phyloP scores from a whole-genome alignment of 2,329 filamentous ascomycete genomes.

The Cladophialophora exuberans region DNA sequence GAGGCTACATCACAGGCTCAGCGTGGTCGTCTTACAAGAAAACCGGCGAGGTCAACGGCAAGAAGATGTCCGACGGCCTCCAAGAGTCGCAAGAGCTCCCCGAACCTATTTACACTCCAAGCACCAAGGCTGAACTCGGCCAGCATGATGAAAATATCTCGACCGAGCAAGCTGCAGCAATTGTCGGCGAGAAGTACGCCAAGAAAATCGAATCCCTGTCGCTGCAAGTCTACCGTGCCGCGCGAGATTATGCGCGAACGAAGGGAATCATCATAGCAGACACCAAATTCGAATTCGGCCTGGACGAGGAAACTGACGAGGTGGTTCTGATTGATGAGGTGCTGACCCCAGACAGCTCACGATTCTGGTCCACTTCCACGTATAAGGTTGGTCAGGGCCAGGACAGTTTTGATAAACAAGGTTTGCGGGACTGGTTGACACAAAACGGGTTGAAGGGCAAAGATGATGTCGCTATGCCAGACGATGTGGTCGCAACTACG shows the following conservation, averaged over 20 bases:
- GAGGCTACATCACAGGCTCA: conserved; percentile 85
- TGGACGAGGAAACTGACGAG: conserved; percentile 66
- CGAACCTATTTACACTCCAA: conserved; percentile 76
- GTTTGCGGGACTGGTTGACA: conserved; percentile 79
- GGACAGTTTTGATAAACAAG: conserved; percentile 88
- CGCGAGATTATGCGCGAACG: conserved; percentile 64
- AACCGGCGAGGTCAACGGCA: conserved; percentile 78
- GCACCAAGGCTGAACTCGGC: conserved; percentile 80
- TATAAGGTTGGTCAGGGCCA: conserved; percentile 76
- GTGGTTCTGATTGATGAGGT: conserved; percentile 83
- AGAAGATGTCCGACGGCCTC: conserved; percentile 68
- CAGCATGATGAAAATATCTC: conserved; percentile 85
- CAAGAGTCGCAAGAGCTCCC: conserved; percentile 70
- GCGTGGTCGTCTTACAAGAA: conserved; percentile 79
- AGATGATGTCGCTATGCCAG: conserved; percentile 71
- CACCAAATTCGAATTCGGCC: conserved; percentile 77
- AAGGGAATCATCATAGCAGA: conserved; percentile 77
- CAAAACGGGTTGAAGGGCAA: conserved; percentile 73
- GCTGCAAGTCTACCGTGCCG: conserved; percentile 65
- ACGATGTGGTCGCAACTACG: conserved; percentile 71
- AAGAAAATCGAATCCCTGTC: conserved; percentile 67
- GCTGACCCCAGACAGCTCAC: conserved; percentile 78
- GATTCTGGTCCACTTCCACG: conserved; percentile 79
- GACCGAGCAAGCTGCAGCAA: conserved; percentile 63
- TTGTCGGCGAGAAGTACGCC: conserved; percentile 69